A percentile compares a stretch with the other conserved stretches of the same genome.
phyloP scores from a whole-genome alignment of 495 filamentous ascomycete genomes.

The Trichoderma orchidacearum region DNA sequence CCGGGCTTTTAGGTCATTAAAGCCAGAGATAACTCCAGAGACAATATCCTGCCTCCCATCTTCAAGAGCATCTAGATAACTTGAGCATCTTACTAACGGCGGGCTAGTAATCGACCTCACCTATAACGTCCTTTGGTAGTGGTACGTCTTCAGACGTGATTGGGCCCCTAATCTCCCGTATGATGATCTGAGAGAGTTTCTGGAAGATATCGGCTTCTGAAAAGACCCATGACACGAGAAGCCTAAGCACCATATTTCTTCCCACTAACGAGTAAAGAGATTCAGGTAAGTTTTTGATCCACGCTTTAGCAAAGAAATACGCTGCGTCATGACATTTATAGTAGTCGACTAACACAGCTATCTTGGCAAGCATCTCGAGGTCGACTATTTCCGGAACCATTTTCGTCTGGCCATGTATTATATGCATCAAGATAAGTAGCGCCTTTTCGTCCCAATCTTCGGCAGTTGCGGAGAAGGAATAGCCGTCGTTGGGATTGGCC shows the following conservation, averaged over 20 bases:
- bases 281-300: conserved; percentile 16
- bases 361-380: conserved; percentile 29
- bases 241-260: conserved; percentile 13
- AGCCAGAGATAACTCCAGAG: neutral
- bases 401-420: neutral
- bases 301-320: conserved; percentile 17
- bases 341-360: conserved; percentile 34
- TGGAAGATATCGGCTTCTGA: neutral
- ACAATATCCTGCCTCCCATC: conserved; percentile 2
- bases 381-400: conserved; percentile 7
- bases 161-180: conserved; percentile 1
- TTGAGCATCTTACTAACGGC: neutral
- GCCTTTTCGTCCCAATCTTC: neutral
- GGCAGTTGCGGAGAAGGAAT: neutral
- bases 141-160: conserved; percentile 5
- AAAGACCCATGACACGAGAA: conserved; percentile 6
- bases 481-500: neutral
- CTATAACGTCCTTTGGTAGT: conserved; percentile 2
- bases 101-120: neutral
- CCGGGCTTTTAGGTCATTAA: neutral
- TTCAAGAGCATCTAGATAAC: conserved; percentile 4
- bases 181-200: neutral
- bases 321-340: conserved; percentile 27
- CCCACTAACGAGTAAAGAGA: conserved; percentile 1
- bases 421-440: neutral